Conservation (phyloP, 495 filamentous ascomycete species). For the Margaritispora aquatica region DNA sequence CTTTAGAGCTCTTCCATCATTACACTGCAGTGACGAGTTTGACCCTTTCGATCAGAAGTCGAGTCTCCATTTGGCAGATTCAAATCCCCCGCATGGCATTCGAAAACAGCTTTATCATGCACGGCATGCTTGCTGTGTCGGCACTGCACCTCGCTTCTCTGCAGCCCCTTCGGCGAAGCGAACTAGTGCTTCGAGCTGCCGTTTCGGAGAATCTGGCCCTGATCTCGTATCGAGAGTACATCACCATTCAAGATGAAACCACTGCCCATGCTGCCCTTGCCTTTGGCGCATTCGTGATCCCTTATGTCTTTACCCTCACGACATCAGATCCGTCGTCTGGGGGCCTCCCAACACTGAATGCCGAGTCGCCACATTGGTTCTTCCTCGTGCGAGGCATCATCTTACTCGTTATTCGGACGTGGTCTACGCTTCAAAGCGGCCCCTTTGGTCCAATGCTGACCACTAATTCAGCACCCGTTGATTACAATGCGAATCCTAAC, state of each 20-base stretch:
- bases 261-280: slow-evolving; percentile 8
- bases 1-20: slow-evolving; percentile 1
- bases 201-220: slow-evolving; percentile 3
- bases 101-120: slow-evolving; percentile 29
- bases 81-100: slow-evolving; percentile 22
- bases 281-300: slow-evolving; percentile 23
- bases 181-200: not conserved
- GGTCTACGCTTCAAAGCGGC: not conserved
- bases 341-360: not conserved
- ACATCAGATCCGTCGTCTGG: not conserved
- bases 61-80: slow-evolving; percentile 20
- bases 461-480: not conserved
- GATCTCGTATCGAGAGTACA: slow-evolving; percentile 8
- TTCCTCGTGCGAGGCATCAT: not conserved
- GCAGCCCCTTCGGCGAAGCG: slow-evolving; percentile 6
- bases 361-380: slow-evolving; percentile 11
- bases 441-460: slow-evolving; percentile 5
- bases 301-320: slow-evolving; percentile 18
- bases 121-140: slow-evolving; percentile 35
- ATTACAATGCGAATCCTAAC: slow-evolving; percentile 3
- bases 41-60: not conserved
- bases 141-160: slow-evolving; percentile 35
- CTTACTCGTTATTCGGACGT: not conserved
- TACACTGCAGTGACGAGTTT: not conserved
- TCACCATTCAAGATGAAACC: not conserved